Percentiles rank a stretch among this genome's conserved stretches.
Conservation (phyloP, 495 filamentous ascomycete species). For the Massariosphaeria phaeospora region DNA sequence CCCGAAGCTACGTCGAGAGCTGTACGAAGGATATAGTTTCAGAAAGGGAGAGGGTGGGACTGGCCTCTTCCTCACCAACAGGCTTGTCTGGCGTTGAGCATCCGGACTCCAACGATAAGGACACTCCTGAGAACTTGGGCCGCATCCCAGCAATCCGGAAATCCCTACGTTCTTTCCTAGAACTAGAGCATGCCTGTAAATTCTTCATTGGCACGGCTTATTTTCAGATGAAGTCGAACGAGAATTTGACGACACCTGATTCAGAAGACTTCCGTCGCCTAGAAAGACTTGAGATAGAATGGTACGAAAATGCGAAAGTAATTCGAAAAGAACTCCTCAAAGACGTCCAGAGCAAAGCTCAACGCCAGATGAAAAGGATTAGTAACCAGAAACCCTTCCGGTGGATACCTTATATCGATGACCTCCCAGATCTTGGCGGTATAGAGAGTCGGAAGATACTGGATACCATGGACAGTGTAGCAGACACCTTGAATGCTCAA, state of each 20-base stretch:
- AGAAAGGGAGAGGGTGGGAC: conserved; percentile 42
- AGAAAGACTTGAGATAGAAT: conserved; percentile 62
- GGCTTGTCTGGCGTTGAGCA: conserved; percentile 2
- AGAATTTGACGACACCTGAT: conserved; percentile 54
- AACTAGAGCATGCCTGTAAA: conserved; percentile 72
- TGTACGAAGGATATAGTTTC: conserved; percentile 55
- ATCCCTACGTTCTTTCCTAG: conserved; percentile 64
- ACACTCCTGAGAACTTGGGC: conserved; percentile 43
- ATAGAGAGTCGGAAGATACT: conserved; percentile 57
- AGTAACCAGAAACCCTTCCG: conserved; percentile 54
- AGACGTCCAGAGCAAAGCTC: conserved; percentile 32
- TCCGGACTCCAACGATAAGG: conserved; percentile 42
- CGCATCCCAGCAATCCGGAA: conserved; percentile 57
- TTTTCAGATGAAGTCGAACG: conserved; percentile 72
- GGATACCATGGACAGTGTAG: conserved; percentile 52
- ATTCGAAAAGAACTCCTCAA: conserved; percentile 70
- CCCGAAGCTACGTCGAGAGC: conserved; percentile 55
- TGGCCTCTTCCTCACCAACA: not conserved
- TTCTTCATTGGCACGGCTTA: conserved; percentile 83
- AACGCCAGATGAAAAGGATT: conserved; percentile 50
- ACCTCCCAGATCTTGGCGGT: conserved; percentile 50
- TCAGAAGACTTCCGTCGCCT: conserved; percentile 61
- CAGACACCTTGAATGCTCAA: conserved; percentile 60
- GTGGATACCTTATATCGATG: conserved; percentile 56
- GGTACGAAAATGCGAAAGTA: conserved; percentile 70